These are phyloP conservation scores for Chamaecrista fasciculata DNA, from an alignment of 306 rosid species.

Conservation along the genomic window DNA sequence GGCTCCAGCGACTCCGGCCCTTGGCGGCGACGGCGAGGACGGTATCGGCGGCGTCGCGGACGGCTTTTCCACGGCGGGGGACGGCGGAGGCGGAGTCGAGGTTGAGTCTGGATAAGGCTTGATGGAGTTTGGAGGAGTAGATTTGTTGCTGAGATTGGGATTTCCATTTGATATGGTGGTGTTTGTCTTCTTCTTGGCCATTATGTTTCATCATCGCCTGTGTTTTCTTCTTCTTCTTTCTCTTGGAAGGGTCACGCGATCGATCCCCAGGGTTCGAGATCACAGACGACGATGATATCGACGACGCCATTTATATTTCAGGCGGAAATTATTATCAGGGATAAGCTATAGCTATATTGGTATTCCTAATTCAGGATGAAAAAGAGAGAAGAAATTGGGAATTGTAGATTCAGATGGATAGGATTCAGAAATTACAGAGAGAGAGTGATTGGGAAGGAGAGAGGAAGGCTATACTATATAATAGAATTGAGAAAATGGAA, in stretches of 20 bases:
- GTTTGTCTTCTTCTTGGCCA: slow-evolving; percentile 38
- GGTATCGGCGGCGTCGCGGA: slow-evolving; percentile 80
- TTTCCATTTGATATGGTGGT: slow-evolving; percentile 57
- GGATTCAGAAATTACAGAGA: slow-evolving; percentile 12
- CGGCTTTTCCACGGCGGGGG: slow-evolving; percentile 67
- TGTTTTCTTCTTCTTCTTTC: slow-evolving; percentile 61
- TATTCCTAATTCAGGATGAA: not conserved
- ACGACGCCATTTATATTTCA: too few relatives aligned
- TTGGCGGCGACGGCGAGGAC: slow-evolving; percentile 78
- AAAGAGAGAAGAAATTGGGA: not conserved
- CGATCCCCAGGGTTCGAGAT: slow-evolving; percentile 54
- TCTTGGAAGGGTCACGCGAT: slow-evolving; percentile 37
- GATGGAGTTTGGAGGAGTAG: slow-evolving; percentile 73
- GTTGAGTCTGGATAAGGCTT: slow-evolving; percentile 63
- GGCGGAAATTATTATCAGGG: not conserved
- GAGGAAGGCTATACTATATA: too few relatives aligned
- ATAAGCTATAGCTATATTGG: too few relatives aligned
- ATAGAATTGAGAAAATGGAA: too few relatives aligned
- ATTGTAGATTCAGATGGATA: slow-evolving; percentile 14
- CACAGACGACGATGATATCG: slow-evolving; percentile 52
- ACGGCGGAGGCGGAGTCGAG: slow-evolving; percentile 5
- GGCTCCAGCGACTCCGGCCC: slow-evolving; percentile 91
- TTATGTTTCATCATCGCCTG: slow-evolving; percentile 4
- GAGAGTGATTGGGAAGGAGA: not conserved
- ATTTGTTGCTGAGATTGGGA: slow-evolving; percentile 73